phyloP scores from a whole-genome alignment of 2,329 filamentous ascomycete species.

The Xylariaceae sp. region DNA sequence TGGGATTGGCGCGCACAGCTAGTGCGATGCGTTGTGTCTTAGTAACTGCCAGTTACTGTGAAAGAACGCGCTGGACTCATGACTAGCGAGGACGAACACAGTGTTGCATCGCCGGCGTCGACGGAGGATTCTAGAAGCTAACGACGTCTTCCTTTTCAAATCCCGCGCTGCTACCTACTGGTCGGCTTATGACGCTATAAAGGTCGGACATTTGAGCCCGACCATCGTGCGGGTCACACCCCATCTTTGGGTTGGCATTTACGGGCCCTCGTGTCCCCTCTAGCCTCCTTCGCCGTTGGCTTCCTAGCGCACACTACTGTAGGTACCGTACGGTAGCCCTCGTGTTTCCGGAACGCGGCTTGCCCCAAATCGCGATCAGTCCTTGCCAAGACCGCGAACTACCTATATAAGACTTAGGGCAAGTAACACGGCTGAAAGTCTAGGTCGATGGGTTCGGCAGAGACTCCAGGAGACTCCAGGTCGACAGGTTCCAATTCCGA shows the following conservation, averaged over 20 bases:
- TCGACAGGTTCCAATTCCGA: background rate
- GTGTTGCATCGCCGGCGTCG: conserved; percentile 3
- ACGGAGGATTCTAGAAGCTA: conserved; percentile 25
- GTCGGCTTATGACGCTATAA: conserved; percentile 22
- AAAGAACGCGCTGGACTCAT: conserved; percentile 6
- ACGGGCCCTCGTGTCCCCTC: background rate
- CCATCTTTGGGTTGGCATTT: conserved; percentile 15
- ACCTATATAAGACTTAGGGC: conserved; percentile 1
- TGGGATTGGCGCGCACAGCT: conserved; percentile 23
- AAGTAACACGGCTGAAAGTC: background rate
- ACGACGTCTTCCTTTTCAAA: conserved; percentile 22
- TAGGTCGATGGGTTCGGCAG: background rate
- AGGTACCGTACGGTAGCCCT: conserved; percentile 10
- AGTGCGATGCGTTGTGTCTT: conserved; percentile 23
- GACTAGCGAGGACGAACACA: conserved; percentile 7
- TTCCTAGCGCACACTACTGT: background rate
- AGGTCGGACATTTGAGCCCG: conserved; percentile 29
- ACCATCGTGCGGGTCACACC: conserved; percentile 23
- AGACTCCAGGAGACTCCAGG: background rate
- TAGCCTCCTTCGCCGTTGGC: background rate
- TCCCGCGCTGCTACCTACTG: conserved; percentile 19
- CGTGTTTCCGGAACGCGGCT: conserved; percentile 23
- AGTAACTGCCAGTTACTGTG: conserved; percentile 5
- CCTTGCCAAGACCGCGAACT: conserved; percentile 5
- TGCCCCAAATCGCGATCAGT: conserved; percentile 8